Evolutionary conservation across 1,284 basidiomycete species (phyloP), one percentile per base, ranked within the genome.

Genomic region (Heterobasidion occidentale): DNA sequence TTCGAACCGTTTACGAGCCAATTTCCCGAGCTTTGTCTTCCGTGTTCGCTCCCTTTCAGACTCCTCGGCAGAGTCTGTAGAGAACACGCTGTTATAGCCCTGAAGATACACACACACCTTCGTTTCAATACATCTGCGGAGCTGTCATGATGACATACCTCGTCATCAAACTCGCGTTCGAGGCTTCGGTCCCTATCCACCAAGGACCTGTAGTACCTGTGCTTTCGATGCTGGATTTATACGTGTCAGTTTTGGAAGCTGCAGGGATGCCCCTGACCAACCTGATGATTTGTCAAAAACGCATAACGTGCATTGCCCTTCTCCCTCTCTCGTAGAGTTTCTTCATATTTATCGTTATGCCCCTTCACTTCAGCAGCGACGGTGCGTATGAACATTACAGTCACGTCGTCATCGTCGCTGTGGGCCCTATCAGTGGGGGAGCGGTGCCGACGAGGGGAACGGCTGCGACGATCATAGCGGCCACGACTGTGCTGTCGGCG

Each of bases 11-110:
- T 81, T 83, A 42, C 87, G 80, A 12, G 94, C 90, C 14, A 92
- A 72, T 64, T 77, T 82, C 1, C 93, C 92, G 0, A 99, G 77
- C 33, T 76, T 76, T 44, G 77, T 86, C 72, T 90, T 94, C 42
- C 82, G 80, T 9, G 76, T 77, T 12, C 83, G 79, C 66, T 96
- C 93, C 17, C 84, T 79, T 66, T 99, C 96, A 3, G 89, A 92
- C 56, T 96, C 94, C 70, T 98, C 95, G 7, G 85, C 94, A 44
- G 94, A 94, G 70, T 98, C 96, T 12, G 92, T 95, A 0, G 95
- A 97, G 70, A 95, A 96, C 5, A 95, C 77, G 0, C 91, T 93
- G 61, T 93, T 88, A 65, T 92, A 90, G 6, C 94, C 94, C 92
- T 95, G 66, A 42, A 12, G n/a, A 42, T 42, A 5, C n/a, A 27